Evolutionary conservation across 2,329 filamentous ascomycete species (phyloP).

Genomic region (Colletotrichum sp.): DNA sequence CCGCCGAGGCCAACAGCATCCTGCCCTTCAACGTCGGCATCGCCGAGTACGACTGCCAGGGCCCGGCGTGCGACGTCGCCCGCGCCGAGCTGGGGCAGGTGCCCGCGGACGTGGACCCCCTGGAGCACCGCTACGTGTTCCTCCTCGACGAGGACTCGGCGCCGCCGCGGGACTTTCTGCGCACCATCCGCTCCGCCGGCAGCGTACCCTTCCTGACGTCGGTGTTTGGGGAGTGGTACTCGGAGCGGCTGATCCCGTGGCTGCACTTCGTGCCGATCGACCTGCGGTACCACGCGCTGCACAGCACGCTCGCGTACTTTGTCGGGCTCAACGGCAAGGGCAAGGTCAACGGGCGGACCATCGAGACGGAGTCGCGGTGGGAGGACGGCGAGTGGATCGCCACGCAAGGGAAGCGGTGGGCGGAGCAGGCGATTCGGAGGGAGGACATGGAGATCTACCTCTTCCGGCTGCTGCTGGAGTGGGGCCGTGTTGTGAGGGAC

Average conservation of each 20-base stretch:
- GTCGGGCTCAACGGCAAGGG: constrained; percentile 57
- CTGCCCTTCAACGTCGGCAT: constrained; percentile 65
- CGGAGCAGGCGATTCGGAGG: constrained; percentile 63
- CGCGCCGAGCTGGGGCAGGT: constrained; percentile 53
- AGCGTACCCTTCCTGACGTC: constrained; percentile 74
- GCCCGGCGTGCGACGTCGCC: constrained; percentile 55
- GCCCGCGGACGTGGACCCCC: constrained; percentile 55
- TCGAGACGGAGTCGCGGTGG: constrained; percentile 52
- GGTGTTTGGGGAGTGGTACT: constrained; percentile 82
- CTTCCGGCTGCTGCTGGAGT: constrained; percentile 79
- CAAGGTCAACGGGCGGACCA: constrained; percentile 47
- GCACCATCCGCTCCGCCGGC: constrained; percentile 65
- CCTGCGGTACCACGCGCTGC: constrained; percentile 73
- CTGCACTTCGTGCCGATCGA: constrained; percentile 83
- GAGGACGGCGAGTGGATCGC: constrained; percentile 70
- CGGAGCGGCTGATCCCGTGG: constrained; percentile 76
- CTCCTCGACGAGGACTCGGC: constrained; percentile 75
- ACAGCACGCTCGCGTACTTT: constrained; percentile 78
- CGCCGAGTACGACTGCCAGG: constrained; percentile 61
- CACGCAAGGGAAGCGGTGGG: constrained; percentile 70
- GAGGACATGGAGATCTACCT: constrained; percentile 85
- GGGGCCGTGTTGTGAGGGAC: constrained; percentile 74
- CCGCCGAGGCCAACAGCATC: constrained; percentile 57
- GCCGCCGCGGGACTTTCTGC: constrained; percentile 63
- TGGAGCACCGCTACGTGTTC: constrained; percentile 73